phyloP scores from a whole-genome alignment of 2,329 filamentous ascomycete genomes.

The Cytospora piceicola region DNA sequence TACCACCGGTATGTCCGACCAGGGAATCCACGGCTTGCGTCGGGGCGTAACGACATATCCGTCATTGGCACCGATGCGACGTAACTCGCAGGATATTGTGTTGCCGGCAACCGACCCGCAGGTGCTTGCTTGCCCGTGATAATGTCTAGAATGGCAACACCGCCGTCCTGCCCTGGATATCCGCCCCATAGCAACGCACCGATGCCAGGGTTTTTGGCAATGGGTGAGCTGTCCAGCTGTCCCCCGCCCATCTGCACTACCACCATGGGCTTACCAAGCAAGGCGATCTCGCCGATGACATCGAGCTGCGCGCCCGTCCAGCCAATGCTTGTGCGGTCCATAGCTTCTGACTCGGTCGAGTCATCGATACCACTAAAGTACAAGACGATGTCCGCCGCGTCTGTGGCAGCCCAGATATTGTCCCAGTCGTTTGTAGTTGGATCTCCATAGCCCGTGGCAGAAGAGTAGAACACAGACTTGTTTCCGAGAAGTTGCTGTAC shows the following conservation, averaged over 20 bases:
- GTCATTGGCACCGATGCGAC: constrained; percentile 55
- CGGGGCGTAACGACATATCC: constrained; percentile 57
- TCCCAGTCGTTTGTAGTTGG: constrained; percentile 38
- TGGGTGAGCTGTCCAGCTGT: constrained; percentile 54
- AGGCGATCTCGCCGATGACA: constrained; percentile 52
- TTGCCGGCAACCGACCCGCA: constrained; percentile 58
- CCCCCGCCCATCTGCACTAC: constrained; percentile 55
- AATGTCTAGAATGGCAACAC: constrained; percentile 57
- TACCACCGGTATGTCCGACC: constrained; percentile 66
- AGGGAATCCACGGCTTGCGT: constrained; percentile 41
- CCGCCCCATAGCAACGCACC: constrained; percentile 60
- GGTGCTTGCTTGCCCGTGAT: constrained; percentile 54
- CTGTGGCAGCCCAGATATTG: constrained; percentile 44
- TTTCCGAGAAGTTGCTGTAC: constrained; percentile 24
- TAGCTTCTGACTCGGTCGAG: constrained; percentile 54
- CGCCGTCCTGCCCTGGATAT: constrained; percentile 64
- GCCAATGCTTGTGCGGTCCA: constrained; percentile 53
- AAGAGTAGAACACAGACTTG: constrained; percentile 32
- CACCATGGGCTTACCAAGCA: constrained; percentile 51
- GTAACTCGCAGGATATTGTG: constrained; percentile 59
- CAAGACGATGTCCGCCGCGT: constrained; percentile 54
- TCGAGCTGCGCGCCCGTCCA: constrained; percentile 58
- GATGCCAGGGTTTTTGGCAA: constrained; percentile 52
- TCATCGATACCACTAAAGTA: constrained; percentile 61
- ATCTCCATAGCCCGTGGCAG: constrained; percentile 33